These are phyloP conservation scores for Dendrobium chrysotoxum DNA, from an alignment of 106 monocot genomes.

Conservation along the genomic window DNA sequence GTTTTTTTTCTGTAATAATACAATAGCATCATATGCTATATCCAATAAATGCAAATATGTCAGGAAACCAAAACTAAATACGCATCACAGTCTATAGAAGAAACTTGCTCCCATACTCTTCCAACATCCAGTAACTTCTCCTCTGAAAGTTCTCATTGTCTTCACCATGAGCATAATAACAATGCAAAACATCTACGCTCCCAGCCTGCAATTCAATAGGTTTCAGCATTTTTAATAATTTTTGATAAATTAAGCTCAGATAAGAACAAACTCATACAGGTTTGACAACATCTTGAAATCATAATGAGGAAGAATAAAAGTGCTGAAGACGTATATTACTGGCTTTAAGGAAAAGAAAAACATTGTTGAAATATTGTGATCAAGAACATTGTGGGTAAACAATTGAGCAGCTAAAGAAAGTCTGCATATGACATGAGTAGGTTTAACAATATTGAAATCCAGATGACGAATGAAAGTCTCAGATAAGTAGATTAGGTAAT, in stretches of 20 bases:
- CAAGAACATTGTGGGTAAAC: not conserved
- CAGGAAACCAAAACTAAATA: not conserved
- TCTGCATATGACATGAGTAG: not conserved
- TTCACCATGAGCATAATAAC: constrained; percentile 99
- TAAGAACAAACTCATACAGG: not conserved
- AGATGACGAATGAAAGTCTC: not conserved
- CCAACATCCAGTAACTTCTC: constrained; percentile 88
- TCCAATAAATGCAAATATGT: not conserved
- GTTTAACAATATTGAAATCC: not conserved
- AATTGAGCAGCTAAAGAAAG: not conserved
- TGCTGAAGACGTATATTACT: not conserved
- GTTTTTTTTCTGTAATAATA: not conserved
- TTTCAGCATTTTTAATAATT: not conserved
- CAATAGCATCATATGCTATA: not conserved
- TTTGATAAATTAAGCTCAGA: not conserved
- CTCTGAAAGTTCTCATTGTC: constrained; percentile 86
- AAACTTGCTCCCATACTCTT: constrained; percentile 45
- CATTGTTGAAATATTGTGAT: not conserved
- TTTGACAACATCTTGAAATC: not conserved
- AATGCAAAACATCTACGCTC: constrained; percentile 92
- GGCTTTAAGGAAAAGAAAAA: not conserved
- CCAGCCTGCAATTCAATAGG: constrained; percentile 50
- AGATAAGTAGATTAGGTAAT: not conserved
- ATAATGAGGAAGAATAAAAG: not conserved
- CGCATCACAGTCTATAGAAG: not conserved